These are phyloP conservation scores for Phialemonium atrogriseum DNA, from an alignment of 2,329 filamentous ascomycete genomes.

Conservation along the genomic window DNA sequence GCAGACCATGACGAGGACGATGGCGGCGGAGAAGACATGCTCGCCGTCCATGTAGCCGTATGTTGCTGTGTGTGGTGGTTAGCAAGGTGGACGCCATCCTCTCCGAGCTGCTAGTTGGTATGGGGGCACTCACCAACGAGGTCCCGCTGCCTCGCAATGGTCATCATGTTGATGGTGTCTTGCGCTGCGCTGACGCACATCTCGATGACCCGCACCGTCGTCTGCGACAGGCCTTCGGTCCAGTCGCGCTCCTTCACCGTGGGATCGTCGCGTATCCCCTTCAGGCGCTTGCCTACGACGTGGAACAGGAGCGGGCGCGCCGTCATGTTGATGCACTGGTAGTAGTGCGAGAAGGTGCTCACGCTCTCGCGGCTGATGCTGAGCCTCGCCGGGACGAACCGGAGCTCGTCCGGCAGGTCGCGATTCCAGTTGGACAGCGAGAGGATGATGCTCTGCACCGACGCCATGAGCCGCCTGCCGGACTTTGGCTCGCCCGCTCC, in stretches of 20 bases:
- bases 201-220: constrained; percentile 42
- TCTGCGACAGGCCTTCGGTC: constrained; percentile 36
- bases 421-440: constrained; percentile 41
- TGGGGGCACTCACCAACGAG: too few relatives aligned
- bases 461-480: constrained; percentile 36
- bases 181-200: constrained; percentile 41
- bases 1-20: constrained; percentile 47
- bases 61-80: constrained; percentile 30
- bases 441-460: constrained; percentile 41
- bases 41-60: constrained; percentile 51
- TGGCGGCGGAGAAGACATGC: constrained; percentile 44
- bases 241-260: constrained; percentile 30
- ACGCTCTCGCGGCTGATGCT: constrained; percentile 40
- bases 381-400: constrained; percentile 37
- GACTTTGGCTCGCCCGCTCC: constrained; percentile 25
- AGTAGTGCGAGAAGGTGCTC: constrained; percentile 45
- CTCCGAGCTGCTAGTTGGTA: too few relatives aligned
- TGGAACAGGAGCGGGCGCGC: constrained; percentile 44
- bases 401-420: constrained; percentile 35
- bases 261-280: constrained; percentile 17
- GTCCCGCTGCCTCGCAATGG: constrained; percentile 36
- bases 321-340: constrained; percentile 51
- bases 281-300: constrained; percentile 39
- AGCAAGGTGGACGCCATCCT: too few relatives aligned
- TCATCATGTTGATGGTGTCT: constrained; percentile 40